Base-by-base conservation (phyloP, 257 asterid genomes). In the Osmanthus fragrans region DNA sequence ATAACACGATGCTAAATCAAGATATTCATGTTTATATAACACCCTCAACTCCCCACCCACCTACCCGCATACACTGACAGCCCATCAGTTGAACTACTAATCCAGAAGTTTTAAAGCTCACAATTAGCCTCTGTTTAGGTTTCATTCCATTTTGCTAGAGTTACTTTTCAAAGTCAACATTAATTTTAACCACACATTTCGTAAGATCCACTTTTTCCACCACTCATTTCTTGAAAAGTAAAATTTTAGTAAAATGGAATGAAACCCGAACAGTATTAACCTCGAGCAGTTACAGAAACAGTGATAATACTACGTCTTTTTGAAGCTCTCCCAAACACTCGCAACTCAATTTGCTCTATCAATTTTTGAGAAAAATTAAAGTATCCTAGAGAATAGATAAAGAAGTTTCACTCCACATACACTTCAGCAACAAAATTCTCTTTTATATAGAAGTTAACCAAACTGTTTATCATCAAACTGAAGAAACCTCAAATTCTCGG, bases 271-370 rank as follows among this genome's bases (percentile, higher is more conserved):
- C 40, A 36, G 40, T 36, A 70, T 39, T 51, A 60, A 70, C 67
- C 80, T 58, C 74, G 54, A 56, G 74, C 70, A 60, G 32, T 49
- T 72, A 45, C 5, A 23, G 29, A 70, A 49, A 40, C 70, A 58
- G 64, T 64, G 42, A 72, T 19, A 60, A 7, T 51, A 73, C 34
- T 69, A 2, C 16, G 25, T 5, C 12, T 63, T 42, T 67, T 2
- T 36, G 21, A 16, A 13, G 23, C 73, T 80, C 63, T 32, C 47
- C 47, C 33, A 49, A 36, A 40, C 76, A 34, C 80, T 68, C 34
- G 73, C 56, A 68, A 45, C 49, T 65, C 54, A 51, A 25, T 42
- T 49, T 49, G 33, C 34, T 34, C 51, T 49, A 74, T 70, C 39
- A 39, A 70, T 75, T 4, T 30, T 19, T 18, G 36, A 40, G 36